These are phyloP conservation scores for Acer saccharum DNA, from an alignment of 345 rosid genomes.

Conservation along the genomic window DNA sequence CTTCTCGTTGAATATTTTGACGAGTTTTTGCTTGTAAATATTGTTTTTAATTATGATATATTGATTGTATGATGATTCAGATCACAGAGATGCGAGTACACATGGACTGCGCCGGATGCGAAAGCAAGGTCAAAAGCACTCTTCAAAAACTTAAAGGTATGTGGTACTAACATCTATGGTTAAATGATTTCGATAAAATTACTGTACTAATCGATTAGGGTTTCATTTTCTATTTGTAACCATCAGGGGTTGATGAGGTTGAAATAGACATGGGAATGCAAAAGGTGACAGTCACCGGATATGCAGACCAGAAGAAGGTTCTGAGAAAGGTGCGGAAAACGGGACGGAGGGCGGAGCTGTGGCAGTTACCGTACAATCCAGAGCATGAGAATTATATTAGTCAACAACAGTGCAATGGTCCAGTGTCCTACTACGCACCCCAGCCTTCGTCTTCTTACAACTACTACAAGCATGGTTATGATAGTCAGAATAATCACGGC, in stretches of 20 bases:
- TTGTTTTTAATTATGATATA: not conserved
- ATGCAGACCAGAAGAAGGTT: slow-evolving; percentile 80
- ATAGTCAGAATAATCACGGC: slow-evolving; percentile 37
- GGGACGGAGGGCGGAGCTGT: slow-evolving; percentile 82
- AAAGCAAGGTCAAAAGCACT: slow-evolving; percentile 59
- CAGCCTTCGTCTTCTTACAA: slow-evolving; percentile 77
- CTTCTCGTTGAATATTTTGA: not conserved
- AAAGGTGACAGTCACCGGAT: slow-evolving; percentile 83
- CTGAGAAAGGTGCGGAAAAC: slow-evolving; percentile 69
- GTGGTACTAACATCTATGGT: no score
- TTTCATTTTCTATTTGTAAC: not conserved
- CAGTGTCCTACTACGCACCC: slow-evolving; percentile 43
- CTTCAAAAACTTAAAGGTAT: slow-evolving; percentile 75
- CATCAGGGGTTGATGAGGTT: slow-evolving; percentile 68
- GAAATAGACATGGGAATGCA: slow-evolving; percentile 72
- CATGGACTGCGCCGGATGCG: slow-evolving; percentile 86
- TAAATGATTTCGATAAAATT: no score
- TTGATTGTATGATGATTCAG: slow-evolving; percentile 30
- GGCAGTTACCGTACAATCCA: slow-evolving; percentile 79
- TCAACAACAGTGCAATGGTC: slow-evolving; percentile 65
- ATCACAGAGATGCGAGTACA: slow-evolving; percentile 84
- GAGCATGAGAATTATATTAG: slow-evolving; percentile 29
- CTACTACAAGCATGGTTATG: slow-evolving; percentile 85
- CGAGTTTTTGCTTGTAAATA: not conserved
- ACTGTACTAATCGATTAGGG: not conserved